These are phyloP conservation scores for Podaxis pistillaris DNA, from an alignment of 768 basidiomycete genomes.

Conservation along the genomic window DNA sequence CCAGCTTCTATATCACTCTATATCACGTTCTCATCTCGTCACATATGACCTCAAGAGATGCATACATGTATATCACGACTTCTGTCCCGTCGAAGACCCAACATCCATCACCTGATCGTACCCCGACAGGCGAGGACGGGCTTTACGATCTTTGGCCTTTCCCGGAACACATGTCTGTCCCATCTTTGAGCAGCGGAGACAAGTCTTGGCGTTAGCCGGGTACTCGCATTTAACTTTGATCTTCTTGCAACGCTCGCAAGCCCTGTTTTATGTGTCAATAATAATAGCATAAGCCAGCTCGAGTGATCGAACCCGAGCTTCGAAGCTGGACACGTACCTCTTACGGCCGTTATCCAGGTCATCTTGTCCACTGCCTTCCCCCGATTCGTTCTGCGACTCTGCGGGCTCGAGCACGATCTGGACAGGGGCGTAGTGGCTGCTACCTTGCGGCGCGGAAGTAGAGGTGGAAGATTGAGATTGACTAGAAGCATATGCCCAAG, in stretches of 20 bases:
- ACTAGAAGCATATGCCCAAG: conserved; percentile 9
- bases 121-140: conserved; percentile 1
- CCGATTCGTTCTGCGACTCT: not conserved
- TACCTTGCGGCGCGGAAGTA: not conserved
- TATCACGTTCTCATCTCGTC: not conserved
- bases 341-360: conserved; percentile 5
- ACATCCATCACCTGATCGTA: conserved; percentile 13
- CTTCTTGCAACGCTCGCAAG: conserved; percentile 14
- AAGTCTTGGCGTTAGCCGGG: not conserved
- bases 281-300: too few species aligned
- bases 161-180: conserved; percentile 9
- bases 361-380: not conserved
- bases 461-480: not conserved
- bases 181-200: conserved; percentile 7
- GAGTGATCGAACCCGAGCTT: not conserved
- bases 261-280: not conserved
- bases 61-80: not conserved
- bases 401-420: conserved; percentile 14
- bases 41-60: too few species aligned
- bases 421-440: not conserved
- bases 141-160: conserved; percentile 5
- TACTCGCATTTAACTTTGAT: conserved; percentile 15
- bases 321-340: not conserved
- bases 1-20: not conserved
- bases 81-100: not conserved